phyloP scores from a whole-genome alignment of 441 rosid genomes.

The Metrosideros polymorpha region DNA sequence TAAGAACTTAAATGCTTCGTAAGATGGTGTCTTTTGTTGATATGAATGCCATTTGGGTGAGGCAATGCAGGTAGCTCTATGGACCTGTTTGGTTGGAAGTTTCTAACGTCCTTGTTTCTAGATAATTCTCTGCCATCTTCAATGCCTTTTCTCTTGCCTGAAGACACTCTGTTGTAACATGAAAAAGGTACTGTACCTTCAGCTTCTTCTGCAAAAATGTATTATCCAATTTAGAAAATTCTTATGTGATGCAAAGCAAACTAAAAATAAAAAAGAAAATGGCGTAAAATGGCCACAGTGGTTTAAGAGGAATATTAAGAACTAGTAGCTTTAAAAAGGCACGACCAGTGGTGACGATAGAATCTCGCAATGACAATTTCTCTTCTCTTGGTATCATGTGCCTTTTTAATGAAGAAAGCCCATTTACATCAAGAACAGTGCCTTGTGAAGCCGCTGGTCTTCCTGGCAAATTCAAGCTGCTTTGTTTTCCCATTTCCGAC shows the following conservation, averaged over 20 bases:
- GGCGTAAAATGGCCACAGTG: slow-evolving; percentile 2
- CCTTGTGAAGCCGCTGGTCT: slow-evolving; percentile 30
- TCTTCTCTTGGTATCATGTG: slow-evolving; percentile 18
- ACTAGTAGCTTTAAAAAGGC: background rate
- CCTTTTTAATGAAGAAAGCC: slow-evolving; percentile 30
- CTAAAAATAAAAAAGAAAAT: background rate
- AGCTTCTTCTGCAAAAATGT: slow-evolving; percentile 26
- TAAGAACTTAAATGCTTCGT: slow-evolving; percentile 30
- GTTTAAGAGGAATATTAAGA: background rate
- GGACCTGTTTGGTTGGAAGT: slow-evolving; percentile 20
- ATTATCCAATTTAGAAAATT: background rate
- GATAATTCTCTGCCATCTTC: slow-evolving; percentile 24
- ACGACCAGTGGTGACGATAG: slow-evolving; percentile 42
- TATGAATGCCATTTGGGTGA: slow-evolving; percentile 21
- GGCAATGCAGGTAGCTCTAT: slow-evolving; percentile 22
- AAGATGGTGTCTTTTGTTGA: slow-evolving; percentile 22
- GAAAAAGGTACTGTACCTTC: slow-evolving; percentile 21
- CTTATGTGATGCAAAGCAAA: background rate
- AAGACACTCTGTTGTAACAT: slow-evolving; percentile 21
- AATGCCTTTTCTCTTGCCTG: slow-evolving; percentile 18
- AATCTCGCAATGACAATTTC: slow-evolving; percentile 21
- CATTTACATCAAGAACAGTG: slow-evolving; percentile 23
- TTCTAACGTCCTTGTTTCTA: slow-evolving; percentile 20
- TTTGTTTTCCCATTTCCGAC: slow-evolving; percentile 18
- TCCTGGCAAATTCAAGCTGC: slow-evolving; percentile 18